Conservation (phyloP, 2,329 filamentous ascomycete genomes). For the Penicillium sp. region DNA sequence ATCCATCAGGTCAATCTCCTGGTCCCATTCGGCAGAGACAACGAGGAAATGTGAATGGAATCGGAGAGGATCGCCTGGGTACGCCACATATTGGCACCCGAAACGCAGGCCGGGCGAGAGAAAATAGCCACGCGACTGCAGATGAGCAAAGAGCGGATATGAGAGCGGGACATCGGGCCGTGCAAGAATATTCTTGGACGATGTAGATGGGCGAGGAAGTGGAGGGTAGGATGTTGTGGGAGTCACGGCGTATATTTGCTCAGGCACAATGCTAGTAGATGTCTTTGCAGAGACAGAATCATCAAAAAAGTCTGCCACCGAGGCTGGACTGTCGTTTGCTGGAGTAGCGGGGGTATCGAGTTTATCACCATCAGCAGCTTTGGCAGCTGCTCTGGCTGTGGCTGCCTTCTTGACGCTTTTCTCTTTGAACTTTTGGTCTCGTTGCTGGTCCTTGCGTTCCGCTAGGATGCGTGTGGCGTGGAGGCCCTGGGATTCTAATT, state of each 20-base stretch:
- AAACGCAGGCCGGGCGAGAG: slow-evolving; percentile 91
- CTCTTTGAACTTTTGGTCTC: slow-evolving; percentile 52
- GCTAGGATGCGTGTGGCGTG: slow-evolving; percentile 49
- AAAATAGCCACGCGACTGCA: slow-evolving; percentile 79
- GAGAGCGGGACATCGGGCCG: slow-evolving; percentile 48
- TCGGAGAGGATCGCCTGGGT: slow-evolving; percentile 89
- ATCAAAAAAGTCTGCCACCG: slow-evolving; percentile 28
- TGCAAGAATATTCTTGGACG: slow-evolving; percentile 25
- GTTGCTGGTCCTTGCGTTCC: slow-evolving; percentile 51
- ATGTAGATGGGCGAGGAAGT: slow-evolving; percentile 32
- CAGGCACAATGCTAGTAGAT: slow-evolving; percentile 10
- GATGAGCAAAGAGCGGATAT: slow-evolving; percentile 75
- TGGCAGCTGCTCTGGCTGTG: slow-evolving; percentile 17
- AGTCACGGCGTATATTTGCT: slow-evolving; percentile 42
- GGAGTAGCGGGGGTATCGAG: background rate
- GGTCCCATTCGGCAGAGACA: slow-evolving; percentile 81
- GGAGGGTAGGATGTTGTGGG: slow-evolving; percentile 53
- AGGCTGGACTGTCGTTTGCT: slow-evolving; percentile 5
- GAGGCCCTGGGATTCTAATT: slow-evolving; percentile 56
- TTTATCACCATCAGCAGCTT: slow-evolving; percentile 8
- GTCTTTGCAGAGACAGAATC: slow-evolving; percentile 5
- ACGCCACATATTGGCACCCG: slow-evolving; percentile 90
- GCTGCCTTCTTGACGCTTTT: slow-evolving; percentile 38
- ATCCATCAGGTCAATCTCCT: slow-evolving; percentile 80
- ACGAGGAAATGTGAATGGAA: slow-evolving; percentile 95